A percentile compares a stretch with the other conserved stretches of the same genome.
Conservation (phyloP, 257 asterid species). For the Craterostigma plantagineum region DNA sequence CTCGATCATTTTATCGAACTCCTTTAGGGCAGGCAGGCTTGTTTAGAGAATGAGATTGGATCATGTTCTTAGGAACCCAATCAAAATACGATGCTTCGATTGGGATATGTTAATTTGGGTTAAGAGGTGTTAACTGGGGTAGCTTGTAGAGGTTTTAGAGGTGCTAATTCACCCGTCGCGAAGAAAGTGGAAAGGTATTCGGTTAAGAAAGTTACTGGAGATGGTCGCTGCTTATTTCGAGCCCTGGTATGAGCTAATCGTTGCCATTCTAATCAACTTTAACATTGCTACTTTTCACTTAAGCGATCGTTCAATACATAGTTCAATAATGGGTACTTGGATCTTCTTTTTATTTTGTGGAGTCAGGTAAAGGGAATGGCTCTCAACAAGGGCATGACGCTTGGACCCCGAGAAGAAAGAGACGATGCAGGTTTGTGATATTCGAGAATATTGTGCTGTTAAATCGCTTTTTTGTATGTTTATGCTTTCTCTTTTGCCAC, state of each 20-base stretch:
- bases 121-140: not conserved
- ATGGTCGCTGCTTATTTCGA: conserved; percentile 90
- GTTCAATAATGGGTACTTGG: not conserved
- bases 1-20: no score
- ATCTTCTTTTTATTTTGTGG: conserved; percentile 11
- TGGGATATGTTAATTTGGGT: not conserved
- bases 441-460: conserved; percentile 4
- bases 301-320: conserved; percentile 1
- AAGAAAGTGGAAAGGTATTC: conserved; percentile 65
- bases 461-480: not conserved
- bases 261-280: not conserved
- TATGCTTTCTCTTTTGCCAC: no score
- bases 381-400: conserved; percentile 50
- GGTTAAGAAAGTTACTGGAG: conserved; percentile 75
- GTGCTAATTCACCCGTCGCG: conserved; percentile 37
- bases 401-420: conserved; percentile 56
- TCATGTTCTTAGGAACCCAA: no score
- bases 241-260: conserved; percentile 50
- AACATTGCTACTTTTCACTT: not conserved
- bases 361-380: conserved; percentile 95
- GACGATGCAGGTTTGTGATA: conserved; percentile 62
- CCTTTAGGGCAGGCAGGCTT: no score
- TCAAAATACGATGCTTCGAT: not conserved
- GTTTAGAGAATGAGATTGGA: no score
- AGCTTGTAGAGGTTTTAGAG: conserved; percentile 15